Conservation (phyloP, 306 rosid genomes). For the Argentina anserina region DNA sequence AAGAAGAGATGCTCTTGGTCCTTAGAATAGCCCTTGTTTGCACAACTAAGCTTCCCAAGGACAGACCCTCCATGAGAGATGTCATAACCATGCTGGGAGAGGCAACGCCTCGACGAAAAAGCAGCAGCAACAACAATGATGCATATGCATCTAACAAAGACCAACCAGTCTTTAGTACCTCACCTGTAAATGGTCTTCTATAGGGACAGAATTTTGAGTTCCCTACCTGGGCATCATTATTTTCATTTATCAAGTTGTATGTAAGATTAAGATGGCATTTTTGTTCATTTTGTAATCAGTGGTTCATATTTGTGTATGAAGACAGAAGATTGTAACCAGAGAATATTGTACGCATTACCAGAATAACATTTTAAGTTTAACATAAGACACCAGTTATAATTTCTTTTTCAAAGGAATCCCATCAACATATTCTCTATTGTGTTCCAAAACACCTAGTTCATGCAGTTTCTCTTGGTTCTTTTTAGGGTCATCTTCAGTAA, state of each 20-base stretch:
- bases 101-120: constrained; percentile 91
- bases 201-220: constrained; percentile 31
- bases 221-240: constrained; percentile 5
- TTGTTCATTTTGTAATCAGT: constrained; percentile 43
- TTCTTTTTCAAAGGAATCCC: background rate
- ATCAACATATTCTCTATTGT: background rate
- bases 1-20: constrained; percentile 90
- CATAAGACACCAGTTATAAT: background rate
- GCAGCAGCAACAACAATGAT: constrained; percentile 49
- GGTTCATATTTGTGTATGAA: constrained; percentile 22
- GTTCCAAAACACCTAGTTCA: background rate
- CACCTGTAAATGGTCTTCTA: constrained; percentile 63
- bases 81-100: constrained; percentile 91
- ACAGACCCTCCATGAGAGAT: constrained; percentile 95
- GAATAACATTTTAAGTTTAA: constrained; percentile 8
- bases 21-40: constrained; percentile 84
- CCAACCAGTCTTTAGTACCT: constrained; percentile 49
- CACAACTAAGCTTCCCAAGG: constrained; percentile 85
- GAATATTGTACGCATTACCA: constrained; percentile 17
- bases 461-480: background rate
- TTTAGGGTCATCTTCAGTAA: background rate
- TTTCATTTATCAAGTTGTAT: constrained; percentile 32
- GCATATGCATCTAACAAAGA: constrained; percentile 45
- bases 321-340: constrained; percentile 15
- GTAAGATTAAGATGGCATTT: constrained; percentile 26